These are phyloP conservation scores for Auricularia sp. DNA, from an alignment of 768 basidiomycete species.

Conservation along the genomic window DNA sequence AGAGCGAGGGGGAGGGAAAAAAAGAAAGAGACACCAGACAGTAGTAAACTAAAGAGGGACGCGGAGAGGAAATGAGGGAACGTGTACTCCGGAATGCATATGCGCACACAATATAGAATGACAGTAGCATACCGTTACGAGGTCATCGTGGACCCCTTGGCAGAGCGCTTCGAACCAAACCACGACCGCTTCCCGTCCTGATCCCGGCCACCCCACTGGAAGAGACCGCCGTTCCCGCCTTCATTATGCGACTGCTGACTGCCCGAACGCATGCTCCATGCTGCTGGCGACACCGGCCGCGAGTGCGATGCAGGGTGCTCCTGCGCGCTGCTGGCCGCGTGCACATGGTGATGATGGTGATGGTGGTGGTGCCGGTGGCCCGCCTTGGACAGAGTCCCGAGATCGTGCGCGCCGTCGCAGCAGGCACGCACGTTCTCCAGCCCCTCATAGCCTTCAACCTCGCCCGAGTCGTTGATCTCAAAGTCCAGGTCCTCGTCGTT, in stretches of 20 bases:
- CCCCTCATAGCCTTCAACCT: conserved; percentile 79
- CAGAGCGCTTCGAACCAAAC: conserved; percentile 9
- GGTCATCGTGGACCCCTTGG: neutral
- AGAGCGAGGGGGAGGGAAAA: neutral
- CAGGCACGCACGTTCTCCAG: conserved; percentile 92
- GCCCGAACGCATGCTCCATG: conserved; percentile 84
- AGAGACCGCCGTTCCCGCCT: neutral
- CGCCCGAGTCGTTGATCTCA: conserved; percentile 65
- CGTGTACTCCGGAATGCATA: neutral
- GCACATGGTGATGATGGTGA: conserved; percentile 48
- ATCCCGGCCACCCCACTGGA: conserved; percentile 14
- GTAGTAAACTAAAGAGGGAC: neutral
- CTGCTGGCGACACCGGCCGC: conserved; percentile 59
- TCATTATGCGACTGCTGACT: conserved; percentile 60
- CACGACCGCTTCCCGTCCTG: conserved; percentile 7
- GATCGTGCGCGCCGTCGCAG: conserved; percentile 80
- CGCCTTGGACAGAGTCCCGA: conserved; percentile 38
- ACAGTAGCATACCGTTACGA: neutral
- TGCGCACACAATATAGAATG: neutral
- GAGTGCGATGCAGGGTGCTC: conserved; percentile 30
- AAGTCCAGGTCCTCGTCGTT: conserved; percentile 68
- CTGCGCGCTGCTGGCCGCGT: conserved; percentile 25
- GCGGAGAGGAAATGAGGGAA: neutral
- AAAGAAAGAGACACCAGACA: neutral
- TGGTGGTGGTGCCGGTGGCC: conserved; percentile 22